phyloP scores from a whole-genome alignment of 1,284 basidiomycete species.

The Dichomitus squalens region DNA sequence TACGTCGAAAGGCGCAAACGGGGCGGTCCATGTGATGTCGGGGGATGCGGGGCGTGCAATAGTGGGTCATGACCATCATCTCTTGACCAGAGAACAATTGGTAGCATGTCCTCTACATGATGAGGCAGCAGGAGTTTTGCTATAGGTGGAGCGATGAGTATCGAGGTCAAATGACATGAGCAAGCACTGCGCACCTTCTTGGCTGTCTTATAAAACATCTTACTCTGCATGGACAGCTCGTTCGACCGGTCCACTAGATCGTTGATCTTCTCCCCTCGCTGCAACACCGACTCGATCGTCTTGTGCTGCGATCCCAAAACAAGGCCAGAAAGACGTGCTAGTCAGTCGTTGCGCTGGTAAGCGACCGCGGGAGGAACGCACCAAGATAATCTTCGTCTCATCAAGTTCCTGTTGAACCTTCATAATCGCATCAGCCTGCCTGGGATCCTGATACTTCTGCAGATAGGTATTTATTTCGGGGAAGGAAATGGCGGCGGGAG shows the following conservation, averaged over 20 bases:
- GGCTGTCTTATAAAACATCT: conserved; percentile 87
- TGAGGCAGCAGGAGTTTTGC: conserved; percentile 74
- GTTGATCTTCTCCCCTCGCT: conserved; percentile 97
- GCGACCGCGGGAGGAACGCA: conserved; percentile 39
- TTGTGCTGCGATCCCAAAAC: conserved; percentile 72
- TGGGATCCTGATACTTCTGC: conserved; percentile 95
- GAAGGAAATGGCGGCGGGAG: conserved; percentile 67
- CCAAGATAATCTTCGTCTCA: conserved; percentile 98
- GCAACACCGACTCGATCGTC: conserved; percentile 97
- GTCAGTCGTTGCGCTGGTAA: background rate
- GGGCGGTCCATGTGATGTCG: too few species aligned
- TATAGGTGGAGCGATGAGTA: conserved; percentile 21
- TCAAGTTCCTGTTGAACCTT: conserved; percentile 97
- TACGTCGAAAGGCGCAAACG: too few species aligned
- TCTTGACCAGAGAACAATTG: background rate
- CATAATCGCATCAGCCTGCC: conserved; percentile 99
- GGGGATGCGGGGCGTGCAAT: conserved; percentile 5
- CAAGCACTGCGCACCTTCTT: conserved; percentile 57
- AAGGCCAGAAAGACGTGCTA: too few species aligned
- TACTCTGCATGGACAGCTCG: conserved; percentile 87
- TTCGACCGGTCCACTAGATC: conserved; percentile 96
- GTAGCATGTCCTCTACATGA: conserved; percentile 35
- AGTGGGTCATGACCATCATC: conserved; percentile 3
- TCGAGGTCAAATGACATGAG: background rate
- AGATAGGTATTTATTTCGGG: conserved; percentile 81